A percentile compares a stretch with the other conserved stretches of the same genome.
Conservation (phyloP, 495 filamentous ascomycete genomes). For the Rusavskia elegans region DNA sequence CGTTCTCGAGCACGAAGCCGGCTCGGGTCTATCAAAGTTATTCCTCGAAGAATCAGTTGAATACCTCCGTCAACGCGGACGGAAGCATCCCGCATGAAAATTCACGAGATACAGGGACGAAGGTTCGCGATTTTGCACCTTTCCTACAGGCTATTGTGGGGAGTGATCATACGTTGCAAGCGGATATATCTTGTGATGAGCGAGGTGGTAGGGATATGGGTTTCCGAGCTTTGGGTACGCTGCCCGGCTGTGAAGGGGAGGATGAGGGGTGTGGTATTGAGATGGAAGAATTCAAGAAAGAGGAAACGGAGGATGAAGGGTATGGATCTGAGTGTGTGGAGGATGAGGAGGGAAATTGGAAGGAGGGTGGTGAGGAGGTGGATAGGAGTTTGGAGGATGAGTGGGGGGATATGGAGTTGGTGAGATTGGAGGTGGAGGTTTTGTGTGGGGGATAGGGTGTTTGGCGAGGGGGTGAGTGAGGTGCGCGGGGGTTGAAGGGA, state of each 20-base stretch:
- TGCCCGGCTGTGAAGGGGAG: too few species aligned
- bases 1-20: background rate
- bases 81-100: too few species aligned
- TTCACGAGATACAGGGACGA: too few species aligned
- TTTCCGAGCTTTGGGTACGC: too few species aligned
- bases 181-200: too few species aligned
- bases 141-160: too few species aligned
- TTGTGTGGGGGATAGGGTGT: background rate
- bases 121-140: too few species aligned
- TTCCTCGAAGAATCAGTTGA: too few species aligned
- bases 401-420: constrained; percentile 1
- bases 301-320: constrained; percentile 3
- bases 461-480: background rate
- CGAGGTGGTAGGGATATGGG: too few species aligned
- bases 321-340: background rate
- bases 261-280: background rate
- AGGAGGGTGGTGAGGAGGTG: background rate
- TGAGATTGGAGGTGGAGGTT: constrained; percentile 7
- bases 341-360: background rate
- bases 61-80: too few species aligned
- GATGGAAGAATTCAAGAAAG: background rate
- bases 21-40: background rate
- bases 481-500: background rate
- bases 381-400: constrained; percentile 2
- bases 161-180: too few species aligned